Base-by-base conservation (phyloP, 805 yeast genomes). In the Kurtzmaniella fragi region DNA sequence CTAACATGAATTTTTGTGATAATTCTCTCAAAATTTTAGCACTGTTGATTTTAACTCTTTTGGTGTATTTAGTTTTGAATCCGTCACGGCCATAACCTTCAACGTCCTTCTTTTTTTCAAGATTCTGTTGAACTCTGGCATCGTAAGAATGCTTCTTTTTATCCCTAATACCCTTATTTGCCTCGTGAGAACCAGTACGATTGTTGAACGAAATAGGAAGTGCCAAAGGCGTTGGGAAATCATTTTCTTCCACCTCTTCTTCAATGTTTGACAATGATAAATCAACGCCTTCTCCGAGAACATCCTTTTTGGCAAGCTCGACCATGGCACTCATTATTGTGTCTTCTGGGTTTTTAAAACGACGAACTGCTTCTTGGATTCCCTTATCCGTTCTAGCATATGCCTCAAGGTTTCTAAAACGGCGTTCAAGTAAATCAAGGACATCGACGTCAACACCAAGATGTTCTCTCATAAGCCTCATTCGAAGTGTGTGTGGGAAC, bases 401-500 rank as follows among this genome's bases (percentile, higher is more conserved):
- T 4, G 57, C 56, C 42, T 75, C 78, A 44, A 76, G 67, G 35
- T 66, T 63, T 13, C 60, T 54, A 39, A 85, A 82, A 48, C 84
- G 72, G 48, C 90, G 71, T 54, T 89, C 96, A 26, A 88, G 84
- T 32, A 84, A 61, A 41, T 90, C 97, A 17, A 89, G 61, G 12
- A 82, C 67, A 60, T 90, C 97, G 32, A 89, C 93, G 58, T 89
- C 95, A 39, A 95, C 82, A 17, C 99, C 99, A 17, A 93, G 57
- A 62, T 93, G 99, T 56, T 93, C 99, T 47, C 99, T 76, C 99
- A 93, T 93, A 37, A 95, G 70, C 45, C 97, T 74, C 68, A 89
- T 77, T 52, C 99, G 75, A 43, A 93, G 64, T 2, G 93, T 82
- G 57, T 88, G 95, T 0, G 98, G 88, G 67, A 91, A 93, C 49